Base-by-base conservation (phyloP, 257 asterid genomes). In the Ballota nigra region DNA sequence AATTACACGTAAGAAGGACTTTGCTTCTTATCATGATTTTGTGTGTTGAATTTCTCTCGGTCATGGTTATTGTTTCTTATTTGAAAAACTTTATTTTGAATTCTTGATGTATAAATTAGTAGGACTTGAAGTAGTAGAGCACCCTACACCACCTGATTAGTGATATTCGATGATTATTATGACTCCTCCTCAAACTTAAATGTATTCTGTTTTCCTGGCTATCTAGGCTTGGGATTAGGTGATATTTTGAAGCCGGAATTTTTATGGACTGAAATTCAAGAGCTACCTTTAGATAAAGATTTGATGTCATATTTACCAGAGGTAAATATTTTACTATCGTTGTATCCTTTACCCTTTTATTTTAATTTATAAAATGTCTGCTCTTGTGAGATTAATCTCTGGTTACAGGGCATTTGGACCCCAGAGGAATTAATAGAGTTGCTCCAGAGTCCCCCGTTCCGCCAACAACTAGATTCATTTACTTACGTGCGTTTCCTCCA, bases 381-480 rank as follows among this genome's bases (percentile, higher is more conserved):
- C 75, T 63, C 49, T 40, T 45, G 19, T 53, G 60, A 74, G 55
- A 72, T 56, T 58, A 23, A 47, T 74, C 60, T 43, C 71, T 63
- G 47, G 36, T 78, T 81, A 70, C 83, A 91, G 96, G 98, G 98
- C 8, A 77, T 71, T 28, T 89, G 97, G 97, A 89, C 95, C 13
- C 82, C 92, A 0, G 88, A 89, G 45, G 98, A 87, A 72, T 73
- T 95, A 22, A 63, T 88, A 74, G 99, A 95, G 78, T 79, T 95
- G 83, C 82, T 95, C 60, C 97, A 95, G 83, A 89, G 97, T 74
- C 89, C 97, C 26, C 98, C 93, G 63, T 95, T 92, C 75, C 97
- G 94, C 79, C 98, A 95, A 71, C 98, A 92, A 80, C 79, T 92
- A 41, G 99, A 95, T 82, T 88, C 99, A 69, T 95, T 95, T 82